Evolutionary conservation across 2,329 filamentous ascomycete species (phyloP), one percentile per base, ranked within the genome.

Genomic region (Colletotrichum acutatum): DNA sequence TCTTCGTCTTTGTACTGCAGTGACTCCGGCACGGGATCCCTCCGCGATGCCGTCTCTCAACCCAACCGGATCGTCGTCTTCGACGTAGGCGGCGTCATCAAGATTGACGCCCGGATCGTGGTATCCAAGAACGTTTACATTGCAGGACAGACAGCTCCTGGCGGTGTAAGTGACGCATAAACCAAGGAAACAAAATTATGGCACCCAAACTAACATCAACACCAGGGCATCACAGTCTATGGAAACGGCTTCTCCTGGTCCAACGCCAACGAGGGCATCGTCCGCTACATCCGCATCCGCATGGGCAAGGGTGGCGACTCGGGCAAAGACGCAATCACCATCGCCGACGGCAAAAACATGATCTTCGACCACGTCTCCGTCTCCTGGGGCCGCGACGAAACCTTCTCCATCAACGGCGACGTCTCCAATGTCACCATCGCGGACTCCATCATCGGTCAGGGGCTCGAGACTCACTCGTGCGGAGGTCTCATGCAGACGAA

Each of bases 291-390:
- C 24, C 84, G 87, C 22, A 85, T 90, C 66, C 85, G 87, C 30
- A 88, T 88, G 86, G 88, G 88, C 42, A 86, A 83, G 61, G 79
- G 82, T 7, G 87, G 87, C 5, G 81, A 80, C n/a, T 84, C 83
- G 3, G 87, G 87, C 8, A 90, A 90, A 76, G 87, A 89, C 71
- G 88, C 83, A 2, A 83, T 89, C 54, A 85, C 83, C 22, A 89
- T 90, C 68, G 88, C 87, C 5, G 83, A 87, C 9, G 87, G 87
- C 8, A 79, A 80, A 37, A 87, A 85, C 74, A 88, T 90, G 81
- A 89, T 90, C 58, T 88, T 90, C 75, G 88, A 90, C 76, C 88
- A 90, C 74, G 80, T 89, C 37, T 86, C 84, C 24, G 84, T 86
- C 19, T 83, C 85, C 0, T 90, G 87, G 85, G 88, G 88, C n/a